Base-by-base conservation (phyloP, 495 filamentous ascomycete genomes). In the Podospora pseudopauciseta region DNA sequence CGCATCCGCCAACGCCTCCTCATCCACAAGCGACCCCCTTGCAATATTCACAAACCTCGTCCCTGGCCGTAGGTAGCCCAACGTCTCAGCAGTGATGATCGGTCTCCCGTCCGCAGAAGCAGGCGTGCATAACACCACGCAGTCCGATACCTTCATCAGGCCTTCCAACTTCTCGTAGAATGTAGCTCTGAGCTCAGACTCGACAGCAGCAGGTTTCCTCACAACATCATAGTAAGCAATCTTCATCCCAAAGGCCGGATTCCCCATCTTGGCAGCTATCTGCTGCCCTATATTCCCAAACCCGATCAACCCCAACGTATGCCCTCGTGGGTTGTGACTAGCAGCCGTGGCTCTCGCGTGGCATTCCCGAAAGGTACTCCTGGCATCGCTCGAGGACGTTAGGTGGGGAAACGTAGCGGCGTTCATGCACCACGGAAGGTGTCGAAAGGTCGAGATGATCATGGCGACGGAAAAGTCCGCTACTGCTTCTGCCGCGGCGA, bases 41-140 rank as follows among this genome's bases (percentile, higher is more conserved):
- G 90, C 90, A 58, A 92, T 87, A 69, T 92, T 92, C 39, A 92
- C 86, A 49, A 94, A 82, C 4, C 89, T 79, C 3, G 84, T 77
- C 0, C 89, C 90, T 1, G 64, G 73, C 72, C 86, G 87, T 69
- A 90, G 81, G 64, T 77, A 78, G 11, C 72, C 64, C 23, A 93
- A 74, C n/a, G 79, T 73, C 9, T 81, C 78, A 4, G 76, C 66
- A 16, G 82, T 82, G 39, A 93, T 79, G 49, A 93, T 66, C 15
- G 83, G 84, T 32, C 78, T 73, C 0, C 89, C 90, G 65, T 80
- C 80, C 0, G 79, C 70, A 7, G 80, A 83, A 49, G 88, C 87
- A 2, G 90, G 89, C 2, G 88, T 88, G 49, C 89, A 88, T 16
- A 94, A 80, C 16, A 92, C 79, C 1, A 90, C 81, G 72, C 89